Percentiles rank a stretch among this genome's conserved stretches.
These are phyloP conservation scores for Saccharomycopsis oosterbeekiorum DNA, from an alignment of 805 yeast genomes.

Conservation along the genomic window DNA sequence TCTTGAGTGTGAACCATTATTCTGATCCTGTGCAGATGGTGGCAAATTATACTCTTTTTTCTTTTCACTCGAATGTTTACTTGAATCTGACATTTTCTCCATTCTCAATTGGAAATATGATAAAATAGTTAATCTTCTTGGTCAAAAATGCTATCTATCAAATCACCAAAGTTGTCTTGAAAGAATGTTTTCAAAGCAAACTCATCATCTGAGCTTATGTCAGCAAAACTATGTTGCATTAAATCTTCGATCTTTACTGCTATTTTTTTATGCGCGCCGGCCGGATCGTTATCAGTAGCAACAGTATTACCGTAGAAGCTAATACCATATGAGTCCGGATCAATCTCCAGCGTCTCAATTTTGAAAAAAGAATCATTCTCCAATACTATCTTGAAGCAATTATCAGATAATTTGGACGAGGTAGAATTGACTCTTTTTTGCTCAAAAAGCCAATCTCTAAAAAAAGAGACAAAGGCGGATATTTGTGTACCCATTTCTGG, in stretches of 20 bases:
- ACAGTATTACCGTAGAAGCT: neutral
- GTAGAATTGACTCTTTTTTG: constrained; percentile 8
- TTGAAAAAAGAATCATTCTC: constrained; percentile 3
- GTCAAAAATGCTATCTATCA: neutral
- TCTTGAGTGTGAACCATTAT: constrained; percentile 16
- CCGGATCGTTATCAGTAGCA: neutral
- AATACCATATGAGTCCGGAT: neutral
- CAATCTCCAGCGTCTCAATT: neutral
- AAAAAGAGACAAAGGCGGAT: neutral
- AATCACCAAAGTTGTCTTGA: neutral
- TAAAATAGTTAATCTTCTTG: neutral
- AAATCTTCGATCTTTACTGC: neutral
- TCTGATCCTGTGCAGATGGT: neutral
- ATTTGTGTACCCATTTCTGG: neutral
- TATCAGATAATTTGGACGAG: neutral
- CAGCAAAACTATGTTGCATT: neutral
- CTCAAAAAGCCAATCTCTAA: constrained; percentile 14
- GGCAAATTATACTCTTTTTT: neutral
- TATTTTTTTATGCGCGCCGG: neutral
- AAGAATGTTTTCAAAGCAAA: constrained; percentile 1
- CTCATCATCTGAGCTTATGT: constrained; percentile 1
- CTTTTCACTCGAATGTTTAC: too few relatives aligned
- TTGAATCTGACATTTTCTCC: neutral
- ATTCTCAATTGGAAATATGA: neutral
- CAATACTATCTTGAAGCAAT: neutral